Percentiles rank a stretch among this genome's conserved stretches.
These are phyloP conservation scores for Hortaea sp. DNA, from an alignment of 2,329 filamentous ascomycete species.

Conservation along the genomic window DNA sequence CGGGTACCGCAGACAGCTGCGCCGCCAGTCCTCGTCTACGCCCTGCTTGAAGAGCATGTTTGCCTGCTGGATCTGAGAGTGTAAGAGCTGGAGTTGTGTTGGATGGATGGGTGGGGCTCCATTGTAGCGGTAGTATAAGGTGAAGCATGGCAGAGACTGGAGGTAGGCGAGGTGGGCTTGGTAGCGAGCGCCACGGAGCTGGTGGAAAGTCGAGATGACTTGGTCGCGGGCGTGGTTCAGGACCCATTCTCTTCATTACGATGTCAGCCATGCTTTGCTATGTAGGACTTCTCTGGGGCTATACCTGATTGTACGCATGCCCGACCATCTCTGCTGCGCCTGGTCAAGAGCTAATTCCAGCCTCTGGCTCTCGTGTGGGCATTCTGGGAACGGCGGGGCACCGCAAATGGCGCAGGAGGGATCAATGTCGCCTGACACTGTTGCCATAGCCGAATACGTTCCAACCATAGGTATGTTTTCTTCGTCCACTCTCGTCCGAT, in stretches of 20 bases:
- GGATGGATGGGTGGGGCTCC: conserved; percentile 35
- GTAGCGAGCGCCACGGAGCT: conserved; percentile 30
- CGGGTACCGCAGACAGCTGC: conserved; percentile 64
- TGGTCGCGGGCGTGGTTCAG: conserved; percentile 35
- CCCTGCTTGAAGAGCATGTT: conserved; percentile 59
- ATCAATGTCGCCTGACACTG: conserved; percentile 10
- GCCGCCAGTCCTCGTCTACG: conserved; percentile 70
- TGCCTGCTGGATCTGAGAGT: conserved; percentile 50
- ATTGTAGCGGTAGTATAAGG: conserved; percentile 36
- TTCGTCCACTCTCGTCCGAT: not conserved
- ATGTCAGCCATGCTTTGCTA: not conserved
- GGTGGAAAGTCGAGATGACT: conserved; percentile 35
- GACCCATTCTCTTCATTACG: conserved; percentile 33
- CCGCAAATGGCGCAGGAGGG: conserved; percentile 28
- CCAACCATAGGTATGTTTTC: not conserved
- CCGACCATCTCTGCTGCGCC: conserved; percentile 21
- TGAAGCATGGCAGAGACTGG: conserved; percentile 35
- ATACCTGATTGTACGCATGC: conserved; percentile 20
- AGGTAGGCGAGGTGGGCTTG: conserved; percentile 34
- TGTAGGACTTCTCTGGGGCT: not conserved
- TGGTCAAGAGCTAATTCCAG: conserved; percentile 23
- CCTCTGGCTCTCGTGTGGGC: conserved; percentile 24
- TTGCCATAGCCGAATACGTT: not conserved
- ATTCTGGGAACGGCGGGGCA: conserved; percentile 22
- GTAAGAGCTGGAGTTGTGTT: conserved; percentile 30